These are phyloP conservation scores for Copromyces sp. DNA, from an alignment of 495 filamentous ascomycete genomes.

Conservation along the genomic window DNA sequence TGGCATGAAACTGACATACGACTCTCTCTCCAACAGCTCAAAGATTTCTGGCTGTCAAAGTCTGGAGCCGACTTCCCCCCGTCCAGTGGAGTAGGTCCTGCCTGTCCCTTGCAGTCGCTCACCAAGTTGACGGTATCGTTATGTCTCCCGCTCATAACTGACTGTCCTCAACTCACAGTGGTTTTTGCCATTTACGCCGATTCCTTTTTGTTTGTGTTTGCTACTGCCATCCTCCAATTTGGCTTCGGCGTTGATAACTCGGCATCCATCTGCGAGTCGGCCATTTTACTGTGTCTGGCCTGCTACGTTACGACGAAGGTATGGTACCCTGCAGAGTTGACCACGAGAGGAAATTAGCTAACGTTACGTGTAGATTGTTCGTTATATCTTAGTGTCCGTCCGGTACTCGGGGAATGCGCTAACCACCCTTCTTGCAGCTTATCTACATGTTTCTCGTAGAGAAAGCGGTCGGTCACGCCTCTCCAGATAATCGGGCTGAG, in stretches of 20 bases:
- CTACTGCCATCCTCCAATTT: slow-evolving; percentile 39
- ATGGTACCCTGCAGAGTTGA: neutral
- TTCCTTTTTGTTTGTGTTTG: slow-evolving; percentile 40
- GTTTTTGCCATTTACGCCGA: slow-evolving; percentile 41
- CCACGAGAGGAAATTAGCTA: neutral
- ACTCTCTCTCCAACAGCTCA: slow-evolving; percentile 21
- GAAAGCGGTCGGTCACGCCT: slow-evolving; percentile 33
- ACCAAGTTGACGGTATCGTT: neutral
- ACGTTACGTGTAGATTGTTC: slow-evolving; percentile 27
- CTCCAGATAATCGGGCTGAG: no score
- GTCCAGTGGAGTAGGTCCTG: slow-evolving; percentile 35
- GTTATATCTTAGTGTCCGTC: neutral
- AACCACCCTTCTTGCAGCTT: slow-evolving; percentile 22
- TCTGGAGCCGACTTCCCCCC: slow-evolving; percentile 35
- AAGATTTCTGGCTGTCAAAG: slow-evolving; percentile 25
- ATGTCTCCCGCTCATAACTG: neutral
- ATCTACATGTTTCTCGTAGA: slow-evolving; percentile 46
- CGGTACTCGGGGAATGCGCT: neutral
- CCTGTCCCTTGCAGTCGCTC: neutral
- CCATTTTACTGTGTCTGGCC: slow-evolving; percentile 38
- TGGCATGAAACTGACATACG: neutral
- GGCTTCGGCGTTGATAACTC: slow-evolving; percentile 37
- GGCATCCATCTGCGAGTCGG: slow-evolving; percentile 32
- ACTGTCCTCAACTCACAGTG: slow-evolving; percentile 20
- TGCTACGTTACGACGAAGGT: slow-evolving; percentile 48